A percentile compares a stretch with the other conserved stretches of the same genome.
Conservation (phyloP, 306 rosid species). For the Corylus avellana region DNA sequence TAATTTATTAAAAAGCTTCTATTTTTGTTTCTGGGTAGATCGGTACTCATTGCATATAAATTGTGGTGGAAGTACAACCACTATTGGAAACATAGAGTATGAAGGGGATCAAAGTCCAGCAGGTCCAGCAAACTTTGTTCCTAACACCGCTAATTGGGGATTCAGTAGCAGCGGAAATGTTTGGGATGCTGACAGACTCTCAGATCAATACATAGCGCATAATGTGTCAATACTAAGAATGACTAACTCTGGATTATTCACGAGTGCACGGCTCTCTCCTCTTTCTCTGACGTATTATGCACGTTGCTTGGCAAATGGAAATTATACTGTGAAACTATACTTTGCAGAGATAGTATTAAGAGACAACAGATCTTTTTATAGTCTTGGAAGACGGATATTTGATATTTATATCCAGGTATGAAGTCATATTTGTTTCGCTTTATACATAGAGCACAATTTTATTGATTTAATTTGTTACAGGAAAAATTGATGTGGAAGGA, state of each 20-base stretch:
- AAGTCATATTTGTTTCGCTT: too few relatives aligned
- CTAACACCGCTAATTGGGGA: conserved; percentile 41
- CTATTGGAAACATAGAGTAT: conserved; percentile 38
- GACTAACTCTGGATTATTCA: conserved; percentile 41
- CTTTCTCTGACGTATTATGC: conserved; percentile 56
- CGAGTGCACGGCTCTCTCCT: conserved; percentile 52
- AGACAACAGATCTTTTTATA: conserved; percentile 44
- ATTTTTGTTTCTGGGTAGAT: neutral
- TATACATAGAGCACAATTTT: conserved; percentile 6
- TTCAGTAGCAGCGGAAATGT: conserved; percentile 59
- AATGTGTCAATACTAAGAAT: conserved; percentile 28
- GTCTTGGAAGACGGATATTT: conserved; percentile 62
- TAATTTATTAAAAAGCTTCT: neutral
- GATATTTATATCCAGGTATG: conserved; percentile 65
- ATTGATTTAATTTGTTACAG: conserved; percentile 32
- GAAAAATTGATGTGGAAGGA: conserved; percentile 44
- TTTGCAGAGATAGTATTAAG: conserved; percentile 58
- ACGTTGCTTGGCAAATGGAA: conserved; percentile 66
- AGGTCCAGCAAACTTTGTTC: conserved; percentile 47
- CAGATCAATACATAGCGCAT: conserved; percentile 27
- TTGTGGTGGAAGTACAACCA: conserved; percentile 60
- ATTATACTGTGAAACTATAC: conserved; percentile 54
- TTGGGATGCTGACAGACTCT: conserved; percentile 35
- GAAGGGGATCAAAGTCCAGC: conserved; percentile 46
- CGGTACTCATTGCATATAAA: conserved; percentile 43